Evolutionary conservation across 2,329 filamentous ascomycete genomes (phyloP).

Genomic region (Paecilomyces dactylethromorphus): DNA sequence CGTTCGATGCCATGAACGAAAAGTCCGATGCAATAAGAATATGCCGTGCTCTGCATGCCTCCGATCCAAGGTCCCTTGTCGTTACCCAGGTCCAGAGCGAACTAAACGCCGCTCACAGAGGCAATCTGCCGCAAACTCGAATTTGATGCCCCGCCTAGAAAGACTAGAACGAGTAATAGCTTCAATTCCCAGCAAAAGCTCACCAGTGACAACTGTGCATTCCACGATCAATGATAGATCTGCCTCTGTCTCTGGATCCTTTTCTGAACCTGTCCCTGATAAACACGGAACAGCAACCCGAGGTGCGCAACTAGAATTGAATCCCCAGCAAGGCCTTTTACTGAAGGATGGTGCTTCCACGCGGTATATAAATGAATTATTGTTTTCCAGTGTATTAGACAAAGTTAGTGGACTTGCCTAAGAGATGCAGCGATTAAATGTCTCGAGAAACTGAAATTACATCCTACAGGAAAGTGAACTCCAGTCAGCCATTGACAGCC

Average conservation of each 20-base stretch:
- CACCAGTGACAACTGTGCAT: neutral
- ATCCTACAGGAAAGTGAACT: constrained; percentile 14
- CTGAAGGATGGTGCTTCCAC: constrained; percentile 14
- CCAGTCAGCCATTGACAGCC: constrained; percentile 9
- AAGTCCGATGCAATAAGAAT: constrained; percentile 9
- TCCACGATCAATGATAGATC: neutral
- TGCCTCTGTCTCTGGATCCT: neutral
- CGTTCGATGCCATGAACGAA: constrained; percentile 12
- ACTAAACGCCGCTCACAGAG: constrained; percentile 8
- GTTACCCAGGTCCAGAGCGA: constrained; percentile 7
- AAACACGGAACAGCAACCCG: neutral
- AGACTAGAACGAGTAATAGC: constrained; percentile 4
- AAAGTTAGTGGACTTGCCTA: constrained; percentile 8
- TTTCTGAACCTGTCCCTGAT: neutral
- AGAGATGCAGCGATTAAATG: neutral
- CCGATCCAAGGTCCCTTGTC: constrained; percentile 6
- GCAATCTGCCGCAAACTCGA: neutral
- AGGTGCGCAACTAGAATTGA: neutral
- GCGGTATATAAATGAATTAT: constrained; percentile 22
- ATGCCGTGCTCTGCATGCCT: constrained; percentile 9
- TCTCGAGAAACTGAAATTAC: neutral
- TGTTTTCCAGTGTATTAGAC: constrained; percentile 19
- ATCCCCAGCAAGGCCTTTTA: constrained; percentile 11
- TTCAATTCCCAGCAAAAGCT: neutral
- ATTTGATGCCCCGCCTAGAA: constrained; percentile 4